These are phyloP conservation scores for Jimgerdemannia flammicorona DNA, from an alignment of 192 early-diverging fungal species.

Conservation along the genomic window DNA sequence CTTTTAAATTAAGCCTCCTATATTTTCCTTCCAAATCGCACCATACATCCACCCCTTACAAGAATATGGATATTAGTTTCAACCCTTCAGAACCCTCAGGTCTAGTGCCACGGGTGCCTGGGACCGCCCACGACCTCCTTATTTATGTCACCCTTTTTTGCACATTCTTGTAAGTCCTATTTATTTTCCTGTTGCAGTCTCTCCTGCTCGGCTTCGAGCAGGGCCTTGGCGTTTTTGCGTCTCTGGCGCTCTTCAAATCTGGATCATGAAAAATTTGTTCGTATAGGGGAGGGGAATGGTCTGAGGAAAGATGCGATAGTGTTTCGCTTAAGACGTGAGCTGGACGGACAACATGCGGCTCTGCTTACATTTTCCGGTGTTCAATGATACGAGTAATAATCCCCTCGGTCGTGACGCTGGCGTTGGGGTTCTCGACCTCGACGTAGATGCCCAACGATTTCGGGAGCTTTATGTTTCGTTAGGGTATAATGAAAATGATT, in stretches of 20 bases:
- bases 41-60: no score
- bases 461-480: constrained; percentile 48
- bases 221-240: constrained; percentile 68
- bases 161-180: background rate
- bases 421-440: constrained; percentile 74
- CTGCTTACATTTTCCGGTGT: constrained; percentile 71
- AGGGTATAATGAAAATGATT: background rate
- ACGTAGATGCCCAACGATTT: constrained; percentile 75
- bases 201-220: constrained; percentile 62
- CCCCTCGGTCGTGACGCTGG: constrained; percentile 75
- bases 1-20: no score
- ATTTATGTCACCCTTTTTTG: no score
- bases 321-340: background rate
- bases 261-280: constrained; percentile 1
- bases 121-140: no score
- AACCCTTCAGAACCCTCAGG: no score
- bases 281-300: background rate
- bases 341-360: background rate
- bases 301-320: background rate
- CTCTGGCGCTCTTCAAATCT: constrained; percentile 73
- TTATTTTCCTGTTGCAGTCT: constrained; percentile 44
- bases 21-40: no score
- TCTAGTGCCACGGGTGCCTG: no score
- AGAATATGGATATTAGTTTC: no score
- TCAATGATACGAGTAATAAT: constrained; percentile 91